These are phyloP conservation scores for Phellopilus nigrolimitatus DNA, from an alignment of 1,284 basidiomycete genomes.

Conservation along the genomic window DNA sequence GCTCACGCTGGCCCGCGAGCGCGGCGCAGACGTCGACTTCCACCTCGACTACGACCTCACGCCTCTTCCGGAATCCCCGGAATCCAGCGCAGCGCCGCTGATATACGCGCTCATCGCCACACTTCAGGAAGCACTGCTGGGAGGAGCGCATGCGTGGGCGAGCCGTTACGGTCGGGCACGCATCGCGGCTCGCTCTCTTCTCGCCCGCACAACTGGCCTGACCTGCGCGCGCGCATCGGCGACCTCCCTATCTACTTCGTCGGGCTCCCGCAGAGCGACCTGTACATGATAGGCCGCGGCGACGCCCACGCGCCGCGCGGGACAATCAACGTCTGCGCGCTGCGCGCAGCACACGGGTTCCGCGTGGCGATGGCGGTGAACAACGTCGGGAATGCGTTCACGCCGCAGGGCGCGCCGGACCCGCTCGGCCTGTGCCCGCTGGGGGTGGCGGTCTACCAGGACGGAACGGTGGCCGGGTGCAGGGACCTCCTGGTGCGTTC, in stretches of 20 bases:
- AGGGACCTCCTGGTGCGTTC: constrained; percentile 44
- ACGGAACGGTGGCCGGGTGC: constrained; percentile 44
- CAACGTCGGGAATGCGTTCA: constrained; percentile 63
- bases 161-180: constrained; percentile 48
- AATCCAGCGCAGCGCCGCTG: constrained; percentile 37
- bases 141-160: constrained; percentile 23
- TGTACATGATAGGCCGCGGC: constrained; percentile 58
- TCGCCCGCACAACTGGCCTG: constrained; percentile 40
- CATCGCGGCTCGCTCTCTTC: constrained; percentile 53
- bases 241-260: constrained; percentile 48
- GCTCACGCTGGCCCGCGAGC: constrained; percentile 40
- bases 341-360: constrained; percentile 35
- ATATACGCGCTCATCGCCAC: constrained; percentile 48
- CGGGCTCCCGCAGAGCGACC: constrained; percentile 56
- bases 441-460: constrained; percentile 56
- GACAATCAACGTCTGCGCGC: constrained; percentile 47
- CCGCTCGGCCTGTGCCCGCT: constrained; percentile 54
- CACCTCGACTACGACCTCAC: constrained; percentile 65
- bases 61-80: constrained; percentile 26
- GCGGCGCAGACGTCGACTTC: constrained; percentile 49
- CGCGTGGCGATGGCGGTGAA: constrained; percentile 55
- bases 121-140: constrained; percentile 29
- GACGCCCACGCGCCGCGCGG: constrained; percentile 35
- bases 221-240: constrained; percentile 13
- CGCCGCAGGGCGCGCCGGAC: constrained; percentile 58